These are phyloP conservation scores for Geopyxis carbonaria DNA, from an alignment of 495 filamentous ascomycete species.

Conservation along the genomic window DNA sequence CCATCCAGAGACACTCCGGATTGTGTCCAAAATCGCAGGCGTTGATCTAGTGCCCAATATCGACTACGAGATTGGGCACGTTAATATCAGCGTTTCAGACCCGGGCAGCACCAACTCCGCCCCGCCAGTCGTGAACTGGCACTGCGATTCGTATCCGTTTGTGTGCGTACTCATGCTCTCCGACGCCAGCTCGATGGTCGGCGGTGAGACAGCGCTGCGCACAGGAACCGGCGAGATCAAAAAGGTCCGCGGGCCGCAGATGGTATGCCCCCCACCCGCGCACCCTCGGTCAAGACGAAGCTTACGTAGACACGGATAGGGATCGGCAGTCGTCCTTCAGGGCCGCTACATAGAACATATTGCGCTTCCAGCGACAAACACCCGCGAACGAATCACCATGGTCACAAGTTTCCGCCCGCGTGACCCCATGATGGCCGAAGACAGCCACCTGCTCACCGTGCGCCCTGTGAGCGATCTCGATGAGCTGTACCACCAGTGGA, in stretches of 20 bases:
- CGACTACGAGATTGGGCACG: conserved; percentile 58
- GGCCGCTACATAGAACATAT: conserved; percentile 57
- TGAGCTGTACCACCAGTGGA: conserved; percentile 54
- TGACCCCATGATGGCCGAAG: conserved; percentile 41
- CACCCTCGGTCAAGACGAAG: background rate
- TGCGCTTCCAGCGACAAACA: conserved; percentile 45
- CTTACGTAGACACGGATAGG: no score
- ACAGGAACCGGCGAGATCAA: conserved; percentile 44
- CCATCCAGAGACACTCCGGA: conserved; percentile 42
- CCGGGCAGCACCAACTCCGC: conserved; percentile 9
- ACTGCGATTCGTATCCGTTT: conserved; percentile 59
- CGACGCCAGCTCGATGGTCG: conserved; percentile 51
- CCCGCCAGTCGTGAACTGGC: conserved; percentile 49
- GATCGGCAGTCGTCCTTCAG: conserved; percentile 50
- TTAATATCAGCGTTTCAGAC: conserved; percentile 52
- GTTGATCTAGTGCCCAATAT: conserved; percentile 52
- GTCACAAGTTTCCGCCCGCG: conserved; percentile 55
- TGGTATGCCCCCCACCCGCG: conserved; percentile 33
- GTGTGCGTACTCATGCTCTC: conserved; percentile 64
- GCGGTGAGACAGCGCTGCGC: conserved; percentile 51
- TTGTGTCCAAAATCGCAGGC: conserved; percentile 56
- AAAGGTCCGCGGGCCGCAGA: conserved; percentile 51
- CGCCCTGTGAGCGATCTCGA: conserved; percentile 46
- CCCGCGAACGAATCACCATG: conserved; percentile 52
- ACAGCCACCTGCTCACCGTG: conserved; percentile 49